phyloP scores from a whole-genome alignment of 2,329 filamentous ascomycete genomes.

The Hypoxylon sp. region DNA sequence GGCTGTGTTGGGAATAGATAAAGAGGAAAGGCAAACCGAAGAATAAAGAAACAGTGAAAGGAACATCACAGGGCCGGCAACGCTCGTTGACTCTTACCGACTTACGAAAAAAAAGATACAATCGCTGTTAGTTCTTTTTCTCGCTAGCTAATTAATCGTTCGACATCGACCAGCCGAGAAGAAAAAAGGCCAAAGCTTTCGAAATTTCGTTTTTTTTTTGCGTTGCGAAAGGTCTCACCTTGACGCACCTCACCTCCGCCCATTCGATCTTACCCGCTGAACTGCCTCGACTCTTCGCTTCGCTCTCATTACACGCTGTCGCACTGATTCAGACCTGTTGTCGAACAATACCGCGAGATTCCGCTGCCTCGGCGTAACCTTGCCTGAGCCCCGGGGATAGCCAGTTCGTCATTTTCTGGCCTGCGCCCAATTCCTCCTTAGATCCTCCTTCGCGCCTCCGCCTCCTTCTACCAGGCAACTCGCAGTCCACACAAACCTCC shows the following conservation, averaged over 20 bases:
- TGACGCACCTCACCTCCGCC: slow-evolving; percentile 41
- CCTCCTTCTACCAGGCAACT: slow-evolving; percentile 33
- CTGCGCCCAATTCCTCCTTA: slow-evolving; percentile 45
- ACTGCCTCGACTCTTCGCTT: slow-evolving; percentile 43
- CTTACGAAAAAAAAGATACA: slow-evolving; percentile 17
- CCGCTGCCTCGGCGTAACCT: slow-evolving; percentile 48
- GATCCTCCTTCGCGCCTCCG: slow-evolving; percentile 41
- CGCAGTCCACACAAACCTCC: slow-evolving; percentile 44
- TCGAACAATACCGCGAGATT: slow-evolving; percentile 48
- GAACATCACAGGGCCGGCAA: slow-evolving; percentile 18
- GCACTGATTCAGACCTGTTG: slow-evolving; percentile 52
- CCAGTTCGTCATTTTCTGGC: slow-evolving; percentile 42
- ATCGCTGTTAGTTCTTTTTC: slow-evolving; percentile 15
- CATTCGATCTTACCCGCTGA: slow-evolving; percentile 42
- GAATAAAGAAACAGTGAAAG: slow-evolving; percentile 38
- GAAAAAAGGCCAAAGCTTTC: slow-evolving; percentile 27
- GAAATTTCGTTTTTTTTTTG: slow-evolving; percentile 34
- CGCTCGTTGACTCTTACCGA: slow-evolving; percentile 24
- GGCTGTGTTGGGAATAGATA: slow-evolving; percentile 37
- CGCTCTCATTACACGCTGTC: slow-evolving; percentile 46
- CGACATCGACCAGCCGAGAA: slow-evolving; percentile 37
- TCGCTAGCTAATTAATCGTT: slow-evolving; percentile 27
- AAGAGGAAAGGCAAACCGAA: slow-evolving; percentile 34
- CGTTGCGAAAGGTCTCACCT: slow-evolving; percentile 50
- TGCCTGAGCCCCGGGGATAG: slow-evolving; percentile 46